Evolutionary conservation across 441 rosid genomes (phyloP), one percentile per base, ranked within the genome.

Genomic region (Breynia disticha): DNA sequence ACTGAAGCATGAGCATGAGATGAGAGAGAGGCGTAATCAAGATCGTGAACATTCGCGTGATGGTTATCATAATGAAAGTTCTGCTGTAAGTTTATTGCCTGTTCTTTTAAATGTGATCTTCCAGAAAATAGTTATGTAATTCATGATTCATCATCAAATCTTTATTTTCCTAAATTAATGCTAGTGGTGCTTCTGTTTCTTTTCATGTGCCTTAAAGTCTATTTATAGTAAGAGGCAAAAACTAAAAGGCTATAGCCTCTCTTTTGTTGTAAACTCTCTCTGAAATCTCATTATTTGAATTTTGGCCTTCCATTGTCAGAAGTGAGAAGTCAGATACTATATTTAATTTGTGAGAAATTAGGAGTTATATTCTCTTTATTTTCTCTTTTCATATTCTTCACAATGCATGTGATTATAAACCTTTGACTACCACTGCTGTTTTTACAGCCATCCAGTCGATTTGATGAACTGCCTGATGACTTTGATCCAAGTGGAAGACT

Each of bases 401-500:
- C 21, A 56, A 50, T 19, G 49, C 49, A 7, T 24, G 32, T 7
- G 7, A 39, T 39, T 14, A 42, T 48, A 41, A 38, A 47, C 44
- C 32, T 50, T 22, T 58, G 19, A 19, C 16, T 49, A 17, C 6
- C 48, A 41, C 46, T 67, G n/a, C 71, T 56, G 66, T 61, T 45
- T 67, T 46, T 65, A 46, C 77, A 93, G 99, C 88, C 86, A 55
- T 82, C 97, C 59, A 93, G 83, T 78, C 82, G 97, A 60, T 83
- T 84, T 70, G 97, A 93, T 72, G 99, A 93, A 59, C 81, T 93
- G 46, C 94, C 89, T 54, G 99, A 89, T 75, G 99, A 89, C 50
- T 90, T 93, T 66, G 99, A 93, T 81, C 97, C 97, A 52, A 91
- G 89, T 73, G 98, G 98, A 67, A 93, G 72, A 78, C 63, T 82